Conservation (phyloP, 306 rosid genomes). For the Boehmeria nivea region DNA sequence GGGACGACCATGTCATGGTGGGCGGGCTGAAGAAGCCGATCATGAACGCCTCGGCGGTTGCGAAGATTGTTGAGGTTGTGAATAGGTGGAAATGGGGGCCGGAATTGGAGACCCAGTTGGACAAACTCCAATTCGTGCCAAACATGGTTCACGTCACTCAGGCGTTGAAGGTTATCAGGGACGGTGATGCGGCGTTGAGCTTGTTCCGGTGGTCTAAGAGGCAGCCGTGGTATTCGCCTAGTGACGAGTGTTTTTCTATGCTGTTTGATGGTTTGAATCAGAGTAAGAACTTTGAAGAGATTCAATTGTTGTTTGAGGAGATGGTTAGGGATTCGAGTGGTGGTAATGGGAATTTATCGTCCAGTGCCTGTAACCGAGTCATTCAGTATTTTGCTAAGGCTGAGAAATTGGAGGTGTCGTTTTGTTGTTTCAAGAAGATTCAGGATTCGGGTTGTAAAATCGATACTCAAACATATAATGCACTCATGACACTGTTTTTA, state of each 20-base stretch:
- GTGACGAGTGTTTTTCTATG: slow-evolving; percentile 62
- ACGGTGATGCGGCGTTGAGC: slow-evolving; percentile 60
- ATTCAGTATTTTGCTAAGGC: slow-evolving; percentile 82
- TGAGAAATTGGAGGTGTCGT: slow-evolving; percentile 80
- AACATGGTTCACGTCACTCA: slow-evolving; percentile 71
- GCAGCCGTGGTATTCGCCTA: slow-evolving; percentile 71
- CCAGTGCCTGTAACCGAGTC: slow-evolving; percentile 58
- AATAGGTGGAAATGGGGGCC: slow-evolving; percentile 99
- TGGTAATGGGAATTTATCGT: slow-evolving; percentile 37
- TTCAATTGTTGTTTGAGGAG: slow-evolving; percentile 76
- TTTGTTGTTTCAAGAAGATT: slow-evolving; percentile 80
- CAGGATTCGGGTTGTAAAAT: slow-evolving; percentile 55
- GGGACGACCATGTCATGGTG: slow-evolving; percentile 89
- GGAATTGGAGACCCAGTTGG: slow-evolving; percentile 86
- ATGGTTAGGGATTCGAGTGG: slow-evolving; percentile 61
- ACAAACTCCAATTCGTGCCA: slow-evolving; percentile 74
- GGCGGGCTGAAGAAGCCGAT: slow-evolving; percentile 73
- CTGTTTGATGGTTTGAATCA: slow-evolving; percentile 72
- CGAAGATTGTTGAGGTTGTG: slow-evolving; percentile 81
- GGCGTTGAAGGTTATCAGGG: slow-evolving; percentile 57
- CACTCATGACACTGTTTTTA: slow-evolving; percentile 69
- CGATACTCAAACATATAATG: slow-evolving; percentile 71
- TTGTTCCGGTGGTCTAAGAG: slow-evolving; percentile 90
- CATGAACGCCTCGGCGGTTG: slow-evolving; percentile 69
- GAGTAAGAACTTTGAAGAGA: slow-evolving; percentile 65